Conservation (phyloP, 331 rosid genomes). For the Quercus lobata region DNA sequence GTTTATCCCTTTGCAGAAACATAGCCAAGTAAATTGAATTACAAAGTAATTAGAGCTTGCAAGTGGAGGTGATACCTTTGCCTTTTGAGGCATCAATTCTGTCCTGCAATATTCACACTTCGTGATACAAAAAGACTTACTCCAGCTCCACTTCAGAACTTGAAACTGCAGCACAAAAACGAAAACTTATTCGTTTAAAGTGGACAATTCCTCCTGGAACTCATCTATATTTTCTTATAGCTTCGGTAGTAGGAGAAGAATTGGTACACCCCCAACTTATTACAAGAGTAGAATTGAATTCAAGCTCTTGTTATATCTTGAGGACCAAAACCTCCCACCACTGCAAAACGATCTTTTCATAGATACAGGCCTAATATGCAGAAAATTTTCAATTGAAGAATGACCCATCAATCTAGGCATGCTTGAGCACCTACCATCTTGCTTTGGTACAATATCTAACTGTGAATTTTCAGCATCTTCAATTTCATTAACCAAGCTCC, state of each 20-base stretch:
- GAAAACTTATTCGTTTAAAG: not conserved
- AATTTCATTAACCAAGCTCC: not conserved
- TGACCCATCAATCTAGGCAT: not conserved
- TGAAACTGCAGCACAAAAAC: not conserved
- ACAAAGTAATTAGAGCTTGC: not conserved
- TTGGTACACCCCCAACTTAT: not conserved
- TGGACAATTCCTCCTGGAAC: not conserved
- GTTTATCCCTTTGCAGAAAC: not conserved
- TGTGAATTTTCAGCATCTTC: not conserved
- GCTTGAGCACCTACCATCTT: not conserved
- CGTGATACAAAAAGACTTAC: not conserved
- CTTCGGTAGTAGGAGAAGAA: not conserved
- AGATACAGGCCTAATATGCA: constrained; percentile 25
- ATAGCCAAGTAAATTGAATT: not conserved
- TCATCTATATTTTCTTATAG: not conserved
- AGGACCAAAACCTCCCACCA: constrained; percentile 14
- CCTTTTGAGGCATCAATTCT: not conserved
- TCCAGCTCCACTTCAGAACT: not conserved
- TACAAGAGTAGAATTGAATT: constrained; percentile 5
- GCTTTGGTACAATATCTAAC: not conserved
- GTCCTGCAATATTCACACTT: not conserved
- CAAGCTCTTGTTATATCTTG: constrained; percentile 6
- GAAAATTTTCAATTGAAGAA: constrained; percentile 12
- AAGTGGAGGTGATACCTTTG: not conserved
- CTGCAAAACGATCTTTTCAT: constrained; percentile 31